phyloP scores from a whole-genome alignment of 306 rosid genomes.

The Aeschynomene evenia region DNA sequence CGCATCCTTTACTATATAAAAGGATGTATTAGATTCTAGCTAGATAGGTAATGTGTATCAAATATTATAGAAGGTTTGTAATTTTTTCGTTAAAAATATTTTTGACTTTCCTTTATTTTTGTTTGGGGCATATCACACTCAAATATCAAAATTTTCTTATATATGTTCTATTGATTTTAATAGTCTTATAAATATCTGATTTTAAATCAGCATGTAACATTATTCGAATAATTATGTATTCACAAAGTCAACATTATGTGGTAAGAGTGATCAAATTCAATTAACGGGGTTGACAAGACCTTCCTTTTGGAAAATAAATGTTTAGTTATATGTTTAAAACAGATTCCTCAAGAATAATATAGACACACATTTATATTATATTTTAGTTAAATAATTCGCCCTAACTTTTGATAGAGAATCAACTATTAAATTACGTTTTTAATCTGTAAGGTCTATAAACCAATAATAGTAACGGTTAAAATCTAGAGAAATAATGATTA shows the following conservation, averaged over 20 bases:
- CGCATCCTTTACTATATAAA: no score
- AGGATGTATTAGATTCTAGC: no score
- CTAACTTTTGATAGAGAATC: slow-evolving; percentile 15
- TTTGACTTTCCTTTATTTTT: no score
- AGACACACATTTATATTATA: background rate
- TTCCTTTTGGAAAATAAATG: background rate
- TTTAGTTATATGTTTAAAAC: background rate
- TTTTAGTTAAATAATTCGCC: background rate
- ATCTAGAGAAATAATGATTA: background rate
- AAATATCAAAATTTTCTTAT: no score
- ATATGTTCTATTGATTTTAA: no score
- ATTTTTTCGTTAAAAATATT: no score
- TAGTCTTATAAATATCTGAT: no score
- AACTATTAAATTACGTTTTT: background rate
- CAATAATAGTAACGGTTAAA: background rate
- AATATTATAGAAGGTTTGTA: no score
- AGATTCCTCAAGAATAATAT: background rate
- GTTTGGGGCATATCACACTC: no score
- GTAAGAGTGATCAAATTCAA: background rate
- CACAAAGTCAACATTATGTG: background rate
- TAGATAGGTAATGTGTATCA: no score
- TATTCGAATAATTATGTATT: no score
- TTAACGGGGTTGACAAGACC: slow-evolving; percentile 6
- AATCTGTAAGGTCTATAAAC: background rate
- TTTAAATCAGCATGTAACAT: no score